A percentile compares a stretch with the other conserved stretches of the same genome.
These are phyloP conservation scores for Piloderma croceum DNA, from an alignment of 768 basidiomycete species.

Conservation along the genomic window DNA sequence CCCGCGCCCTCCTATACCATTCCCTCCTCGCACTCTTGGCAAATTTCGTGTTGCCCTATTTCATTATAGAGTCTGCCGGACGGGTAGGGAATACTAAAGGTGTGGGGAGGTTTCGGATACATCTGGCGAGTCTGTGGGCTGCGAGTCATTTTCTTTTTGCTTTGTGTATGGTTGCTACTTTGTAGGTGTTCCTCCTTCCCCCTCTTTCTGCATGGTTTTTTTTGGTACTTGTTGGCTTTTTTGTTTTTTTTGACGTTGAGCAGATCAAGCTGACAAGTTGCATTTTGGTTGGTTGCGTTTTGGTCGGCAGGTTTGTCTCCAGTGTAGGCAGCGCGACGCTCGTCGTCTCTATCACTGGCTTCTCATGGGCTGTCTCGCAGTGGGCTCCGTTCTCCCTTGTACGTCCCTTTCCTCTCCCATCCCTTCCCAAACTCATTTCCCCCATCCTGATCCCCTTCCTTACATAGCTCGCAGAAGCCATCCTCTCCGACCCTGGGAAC, in stretches of 20 bases:
- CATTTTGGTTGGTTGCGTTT: too few relatives aligned
- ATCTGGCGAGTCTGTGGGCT: constrained; percentile 74
- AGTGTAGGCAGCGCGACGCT: constrained; percentile 66
- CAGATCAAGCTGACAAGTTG: too few relatives aligned
- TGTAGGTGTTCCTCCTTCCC: constrained; percentile 47
- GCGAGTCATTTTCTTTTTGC: constrained; percentile 70
- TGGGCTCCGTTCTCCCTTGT: constrained; percentile 94
- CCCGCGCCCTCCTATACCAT: constrained; percentile 76
- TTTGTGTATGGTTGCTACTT: constrained; percentile 72
- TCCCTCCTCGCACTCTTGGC: constrained; percentile 61
- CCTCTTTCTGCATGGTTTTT: background rate
- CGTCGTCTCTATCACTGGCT: constrained; percentile 74
- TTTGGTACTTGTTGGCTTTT: too few relatives aligned
- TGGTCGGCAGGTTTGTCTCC: constrained; percentile 57
- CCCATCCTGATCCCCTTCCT: too few relatives aligned
- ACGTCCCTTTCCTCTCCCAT: too few relatives aligned
- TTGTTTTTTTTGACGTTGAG: too few relatives aligned
- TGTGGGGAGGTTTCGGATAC: constrained; percentile 43
- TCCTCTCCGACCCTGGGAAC: constrained; percentile 66
- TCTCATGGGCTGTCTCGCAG: constrained; percentile 86
- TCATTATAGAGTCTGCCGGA: constrained; percentile 32
- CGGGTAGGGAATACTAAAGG: constrained; percentile 19
- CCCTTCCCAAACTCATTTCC: too few relatives aligned
- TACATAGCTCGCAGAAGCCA: constrained; percentile 83
- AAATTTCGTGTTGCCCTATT: constrained; percentile 67